Evolutionary conservation across 1,284 basidiomycete species (phyloP).

Genomic region (Papiliotrema nemorosa): DNA sequence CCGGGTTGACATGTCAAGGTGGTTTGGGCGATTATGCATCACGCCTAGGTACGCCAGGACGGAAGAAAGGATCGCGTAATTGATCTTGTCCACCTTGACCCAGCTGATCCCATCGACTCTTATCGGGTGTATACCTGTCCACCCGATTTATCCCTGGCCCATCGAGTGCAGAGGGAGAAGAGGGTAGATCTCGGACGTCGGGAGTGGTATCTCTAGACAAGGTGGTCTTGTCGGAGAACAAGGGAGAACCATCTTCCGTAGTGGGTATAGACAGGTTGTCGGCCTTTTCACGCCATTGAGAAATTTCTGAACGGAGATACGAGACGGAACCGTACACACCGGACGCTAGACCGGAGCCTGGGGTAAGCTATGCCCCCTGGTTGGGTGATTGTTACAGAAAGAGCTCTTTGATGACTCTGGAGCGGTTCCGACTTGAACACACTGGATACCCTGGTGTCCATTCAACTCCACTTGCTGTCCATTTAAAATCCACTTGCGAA

Average conservation of each 20-base stretch:
- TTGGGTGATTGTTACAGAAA: no score
- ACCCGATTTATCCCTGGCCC: background rate
- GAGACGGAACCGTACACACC: background rate
- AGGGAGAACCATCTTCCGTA: background rate
- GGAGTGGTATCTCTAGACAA: background rate
- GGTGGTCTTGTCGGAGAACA: background rate
- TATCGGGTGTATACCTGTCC: background rate
- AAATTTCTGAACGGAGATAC: slow-evolving; percentile 1
- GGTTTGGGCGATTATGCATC: no score
- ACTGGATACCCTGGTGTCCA: no score
- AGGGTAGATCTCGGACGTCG: background rate
- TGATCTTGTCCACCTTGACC: background rate
- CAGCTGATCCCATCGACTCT: background rate
- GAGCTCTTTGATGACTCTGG: background rate
- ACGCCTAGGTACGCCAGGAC: slow-evolving; percentile 3
- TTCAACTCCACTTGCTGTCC: no score
- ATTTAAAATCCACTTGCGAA: no score
- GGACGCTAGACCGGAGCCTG: background rate
- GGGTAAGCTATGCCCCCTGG: background rate
- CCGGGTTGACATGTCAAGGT: no score
- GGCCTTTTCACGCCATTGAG: background rate
- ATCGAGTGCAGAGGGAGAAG: background rate
- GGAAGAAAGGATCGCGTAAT: slow-evolving; percentile 2
- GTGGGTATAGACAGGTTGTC: background rate
- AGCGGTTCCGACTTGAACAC: background rate